Evolutionary conservation across 1,284 basidiomycete species (phyloP).

Genomic region (Melanopsichium pennsylvanicum): DNA sequence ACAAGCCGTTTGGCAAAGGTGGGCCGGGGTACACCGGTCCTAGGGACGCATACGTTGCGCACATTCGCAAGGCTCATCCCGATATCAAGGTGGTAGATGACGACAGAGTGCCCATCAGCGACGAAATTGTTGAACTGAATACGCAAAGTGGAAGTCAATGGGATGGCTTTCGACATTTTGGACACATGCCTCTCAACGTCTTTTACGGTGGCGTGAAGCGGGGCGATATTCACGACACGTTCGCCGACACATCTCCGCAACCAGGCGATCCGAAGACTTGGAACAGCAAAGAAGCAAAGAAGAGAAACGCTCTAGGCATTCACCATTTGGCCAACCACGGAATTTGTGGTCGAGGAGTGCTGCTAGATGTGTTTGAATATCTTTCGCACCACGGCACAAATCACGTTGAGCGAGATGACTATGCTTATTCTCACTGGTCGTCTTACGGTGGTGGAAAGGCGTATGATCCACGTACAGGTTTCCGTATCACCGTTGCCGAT

Average conservation of each 20-base stretch:
- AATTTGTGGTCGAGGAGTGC: conserved; percentile 76
- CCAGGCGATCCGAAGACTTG: conserved; percentile 23
- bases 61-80: conserved; percentile 6
- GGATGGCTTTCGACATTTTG: conserved; percentile 71
- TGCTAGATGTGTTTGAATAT: conserved; percentile 71
- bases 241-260: conserved; percentile 19
- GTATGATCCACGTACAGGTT: conserved; percentile 73
- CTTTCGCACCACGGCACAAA: conserved; percentile 33
- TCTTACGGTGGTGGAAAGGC: conserved; percentile 30
- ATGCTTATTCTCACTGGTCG: conserved; percentile 18
- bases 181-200: conserved; percentile 48
- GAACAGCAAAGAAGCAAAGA: conserved; percentile 19
- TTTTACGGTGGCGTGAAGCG: conserved; percentile 53
- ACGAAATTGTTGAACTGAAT: conserved; percentile 70
- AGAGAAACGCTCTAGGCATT: conserved; percentile 44
- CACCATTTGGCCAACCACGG: conserved; percentile 72
- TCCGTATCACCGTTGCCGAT: conserved; percentile 71
- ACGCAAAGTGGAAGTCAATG: conserved; percentile 79
- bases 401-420: conserved; percentile 12
- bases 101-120: conserved; percentile 35
- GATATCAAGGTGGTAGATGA: conserved; percentile 25
- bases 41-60: conserved; percentile 27
- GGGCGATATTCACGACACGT: conserved; percentile 43
- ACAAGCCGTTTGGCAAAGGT: conserved; percentile 40
- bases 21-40: conserved; percentile 24